These are phyloP conservation scores for Didymella sp. DNA, from an alignment of 2,329 filamentous ascomycete species.

Conservation along the genomic window DNA sequence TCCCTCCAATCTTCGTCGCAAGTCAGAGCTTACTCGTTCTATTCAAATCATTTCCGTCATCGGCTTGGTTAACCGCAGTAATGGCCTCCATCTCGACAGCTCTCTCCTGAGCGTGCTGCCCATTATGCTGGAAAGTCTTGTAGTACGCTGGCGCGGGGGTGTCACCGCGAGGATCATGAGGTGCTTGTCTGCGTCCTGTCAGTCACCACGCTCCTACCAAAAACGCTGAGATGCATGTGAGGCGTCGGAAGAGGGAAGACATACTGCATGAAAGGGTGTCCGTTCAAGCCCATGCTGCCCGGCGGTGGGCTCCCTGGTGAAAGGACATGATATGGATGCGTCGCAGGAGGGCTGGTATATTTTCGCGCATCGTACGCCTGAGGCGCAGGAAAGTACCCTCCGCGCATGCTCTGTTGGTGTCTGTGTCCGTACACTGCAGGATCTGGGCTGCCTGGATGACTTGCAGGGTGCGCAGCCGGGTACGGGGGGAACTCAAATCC, in stretches of 20 bases:
- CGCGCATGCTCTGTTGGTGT: not conserved
- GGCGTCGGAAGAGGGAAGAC: not conserved
- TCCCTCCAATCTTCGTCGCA: not conserved
- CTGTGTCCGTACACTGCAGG: not conserved
- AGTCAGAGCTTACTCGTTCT: constrained; percentile 11
- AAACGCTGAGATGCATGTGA: not conserved
- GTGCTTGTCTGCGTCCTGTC: not conserved
- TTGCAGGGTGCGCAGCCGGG: constrained; percentile 1
- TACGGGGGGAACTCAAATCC: not conserved
- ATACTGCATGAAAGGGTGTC: constrained; percentile 3
- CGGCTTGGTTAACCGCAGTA: not conserved
- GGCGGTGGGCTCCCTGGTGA: not conserved
- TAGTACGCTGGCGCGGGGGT: constrained; percentile 7
- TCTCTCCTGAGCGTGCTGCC: constrained; percentile 2
- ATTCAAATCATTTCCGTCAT: not conserved
- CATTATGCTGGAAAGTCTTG: not conserved
- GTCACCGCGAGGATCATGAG: not conserved
- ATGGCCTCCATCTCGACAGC: constrained; percentile 16
- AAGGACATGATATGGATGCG: not conserved
- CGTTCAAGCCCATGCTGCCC: not conserved
- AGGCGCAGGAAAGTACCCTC: not conserved
- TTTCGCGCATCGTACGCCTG: not conserved
- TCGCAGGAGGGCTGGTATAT: not conserved
- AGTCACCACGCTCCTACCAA: not conserved
- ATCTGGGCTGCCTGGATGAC: constrained; percentile 2